Evolutionary conservation across 1,139 yeast genomes (phyloP).

Genomic region (Eremothecium cymbalariae): DNA sequence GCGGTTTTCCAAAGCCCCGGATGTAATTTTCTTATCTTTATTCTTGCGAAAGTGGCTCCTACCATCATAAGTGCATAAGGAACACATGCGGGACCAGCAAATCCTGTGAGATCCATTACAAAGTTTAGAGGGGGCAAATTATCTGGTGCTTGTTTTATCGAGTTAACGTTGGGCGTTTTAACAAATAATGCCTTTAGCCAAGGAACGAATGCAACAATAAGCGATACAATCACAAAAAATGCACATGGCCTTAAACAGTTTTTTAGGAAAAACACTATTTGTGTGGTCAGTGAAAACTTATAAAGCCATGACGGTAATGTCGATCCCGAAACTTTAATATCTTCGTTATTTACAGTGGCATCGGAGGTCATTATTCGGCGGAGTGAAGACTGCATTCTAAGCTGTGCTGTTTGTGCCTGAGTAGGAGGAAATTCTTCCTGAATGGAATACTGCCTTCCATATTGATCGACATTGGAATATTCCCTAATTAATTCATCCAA

Average conservation of each 20-base stretch:
- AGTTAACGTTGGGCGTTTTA: slow-evolving; percentile 28
- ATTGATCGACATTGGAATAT: slow-evolving; percentile 44
- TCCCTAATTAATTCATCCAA: slow-evolving; percentile 52
- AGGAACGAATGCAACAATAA: slow-evolving; percentile 73
- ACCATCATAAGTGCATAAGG: slow-evolving; percentile 74
- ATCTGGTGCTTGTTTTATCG: slow-evolving; percentile 70
- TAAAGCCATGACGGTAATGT: slow-evolving; percentile 23
- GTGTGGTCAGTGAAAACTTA: slow-evolving; percentile 26
- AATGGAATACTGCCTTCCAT: slow-evolving; percentile 22
- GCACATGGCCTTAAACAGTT: slow-evolving; percentile 70
- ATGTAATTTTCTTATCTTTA: slow-evolving; percentile 52
- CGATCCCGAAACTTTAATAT: slow-evolving; percentile 28
- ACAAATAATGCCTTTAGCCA: slow-evolving; percentile 80
- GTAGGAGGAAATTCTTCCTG: background rate
- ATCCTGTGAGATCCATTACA: slow-evolving; percentile 67
- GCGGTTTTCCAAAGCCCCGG: slow-evolving; percentile 65
- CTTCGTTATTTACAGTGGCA: slow-evolving; percentile 28
- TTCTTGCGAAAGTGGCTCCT: slow-evolving; percentile 80
- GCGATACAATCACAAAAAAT: slow-evolving; percentile 50
- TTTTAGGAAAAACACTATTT: slow-evolving; percentile 35
- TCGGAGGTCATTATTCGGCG: slow-evolving; percentile 31
- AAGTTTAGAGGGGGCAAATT: slow-evolving; percentile 74
- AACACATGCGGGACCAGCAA: slow-evolving; percentile 81
- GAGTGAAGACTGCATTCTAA: slow-evolving; percentile 15
- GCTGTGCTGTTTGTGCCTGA: background rate